Evolutionary conservation across 176 grass and related monocot species (phyloP), one percentile per base, ranked within the genome.

Genomic region (Tuctoria greenei): DNA sequence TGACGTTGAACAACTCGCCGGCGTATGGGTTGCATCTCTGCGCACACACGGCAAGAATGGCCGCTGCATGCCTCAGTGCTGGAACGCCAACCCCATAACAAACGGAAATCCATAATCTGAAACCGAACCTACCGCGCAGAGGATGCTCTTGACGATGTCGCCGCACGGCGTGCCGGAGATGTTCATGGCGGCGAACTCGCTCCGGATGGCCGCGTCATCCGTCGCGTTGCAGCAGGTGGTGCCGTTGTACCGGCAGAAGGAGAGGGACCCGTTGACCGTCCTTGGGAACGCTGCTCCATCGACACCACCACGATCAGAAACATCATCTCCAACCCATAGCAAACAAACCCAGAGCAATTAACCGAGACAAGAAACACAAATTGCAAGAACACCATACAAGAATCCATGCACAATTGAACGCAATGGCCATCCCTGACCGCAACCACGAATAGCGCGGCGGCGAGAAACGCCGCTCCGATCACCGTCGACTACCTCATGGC

Each of bases 1-100:
- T 45, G 1, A 85, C 71, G 7, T 83, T 92, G 81, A 89, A 96
- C 26, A 96, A 66, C 15, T 90, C 87, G 66, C 78, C 93, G 46
- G 93, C 88, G 77, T 85, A 96, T 37, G 93, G 93, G 67, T 87
- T 69, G 69, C 93, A 96, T 80, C 88, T 96, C 93, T 96, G 84
- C 72, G 2, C 23, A 31, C 31, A 31, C 31, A 39, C 59, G 50
- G 20, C 36, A 59, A 27, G 7, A 10, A 37, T 43, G 31, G 5
- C 17, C 47, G 7, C 47, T 6, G 17, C 47, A 13, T 44, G 20
- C 10, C 10, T 81, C 39, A 26, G 46, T 24, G 71, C 20, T 16
- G 43, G 38, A 40, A 40, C 38, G 31, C 31, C 31, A 3, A 31
- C 31, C 31, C 31, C 31, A 31, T 31, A 31, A 31, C 31, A 2